Evolutionary conservation across 2,329 filamentous ascomycete species (phyloP).

Genomic region (Didymella lethalis): DNA sequence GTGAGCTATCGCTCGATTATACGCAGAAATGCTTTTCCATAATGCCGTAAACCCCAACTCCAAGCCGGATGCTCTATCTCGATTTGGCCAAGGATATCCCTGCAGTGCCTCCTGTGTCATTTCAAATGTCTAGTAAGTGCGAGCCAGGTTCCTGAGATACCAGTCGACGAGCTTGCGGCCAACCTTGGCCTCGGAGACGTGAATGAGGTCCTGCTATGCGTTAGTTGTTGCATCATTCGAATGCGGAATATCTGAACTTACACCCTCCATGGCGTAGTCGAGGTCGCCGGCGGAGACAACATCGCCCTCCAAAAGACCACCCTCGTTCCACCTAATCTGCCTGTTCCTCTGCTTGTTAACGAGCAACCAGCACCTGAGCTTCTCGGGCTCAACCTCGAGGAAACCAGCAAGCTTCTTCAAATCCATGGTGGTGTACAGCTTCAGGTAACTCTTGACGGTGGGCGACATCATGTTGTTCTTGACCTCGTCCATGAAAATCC

Average conservation of each 20-base stretch:
- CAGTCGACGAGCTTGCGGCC: conserved; percentile 97
- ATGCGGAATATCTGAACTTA: conserved; percentile 59
- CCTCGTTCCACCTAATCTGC: conserved; percentile 93
- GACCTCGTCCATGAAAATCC: conserved; percentile 99
- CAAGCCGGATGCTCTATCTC: conserved; percentile 47
- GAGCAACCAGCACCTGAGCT: conserved; percentile 89
- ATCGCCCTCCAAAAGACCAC: conserved; percentile 89
- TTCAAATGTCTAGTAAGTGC: conserved; percentile 75
- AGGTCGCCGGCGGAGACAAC: conserved; percentile 92
- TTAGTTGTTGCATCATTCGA: conserved; percentile 29
- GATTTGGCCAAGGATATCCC: conserved; percentile 23
- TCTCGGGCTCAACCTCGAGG: conserved; percentile 95
- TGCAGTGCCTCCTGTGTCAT: conserved; percentile 15
- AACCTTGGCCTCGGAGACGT: conserved; percentile 98
- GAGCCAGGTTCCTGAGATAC: conserved; percentile 96
- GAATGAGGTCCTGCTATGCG: conserved; percentile 80
- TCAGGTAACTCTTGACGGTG: conserved; percentile 97
- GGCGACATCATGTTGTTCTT: conserved; percentile 99
- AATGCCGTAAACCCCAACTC: conserved; percentile 44
- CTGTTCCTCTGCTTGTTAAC: conserved; percentile 99
- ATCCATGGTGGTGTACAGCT: conserved; percentile 99
- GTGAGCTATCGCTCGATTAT: conserved; percentile 21
- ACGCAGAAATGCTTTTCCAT: conserved; percentile 44
- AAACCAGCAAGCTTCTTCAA: conserved; percentile 97
- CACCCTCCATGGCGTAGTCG: conserved; percentile 95